phyloP scores from a whole-genome alignment of 495 filamentous ascomycete genomes.

The Mycothermus thermophilus region DNA sequence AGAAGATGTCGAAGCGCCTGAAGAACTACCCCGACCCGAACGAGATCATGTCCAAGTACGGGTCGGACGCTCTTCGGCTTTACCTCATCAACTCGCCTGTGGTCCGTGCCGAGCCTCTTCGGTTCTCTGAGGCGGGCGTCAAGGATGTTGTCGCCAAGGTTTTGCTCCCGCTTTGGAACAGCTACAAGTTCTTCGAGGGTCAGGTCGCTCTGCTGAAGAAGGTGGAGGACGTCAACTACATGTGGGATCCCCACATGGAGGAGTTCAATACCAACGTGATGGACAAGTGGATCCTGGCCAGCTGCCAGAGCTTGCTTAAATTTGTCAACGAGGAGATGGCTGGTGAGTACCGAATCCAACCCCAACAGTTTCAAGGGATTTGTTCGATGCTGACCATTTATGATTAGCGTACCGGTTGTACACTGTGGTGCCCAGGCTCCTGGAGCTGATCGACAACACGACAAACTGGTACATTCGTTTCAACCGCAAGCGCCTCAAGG shows the following conservation, averaged over 20 bases:
- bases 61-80: slow-evolving; percentile 83
- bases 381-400: slow-evolving; percentile 5
- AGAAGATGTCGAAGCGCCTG: slow-evolving; percentile 97
- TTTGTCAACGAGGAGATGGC: slow-evolving; percentile 96
- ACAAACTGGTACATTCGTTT: slow-evolving; percentile 99
- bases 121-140: slow-evolving; percentile 86
- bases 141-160: slow-evolving; percentile 95
- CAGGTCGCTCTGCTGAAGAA: slow-evolving; percentile 91
- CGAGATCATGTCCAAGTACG: slow-evolving; percentile 75
- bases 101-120: slow-evolving; percentile 78
- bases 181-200: slow-evolving; percentile 95
- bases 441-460: slow-evolving; percentile 82
- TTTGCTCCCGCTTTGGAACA: slow-evolving; percentile 90
- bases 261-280: slow-evolving; percentile 78
- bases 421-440: slow-evolving; percentile 81
- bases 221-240: slow-evolving; percentile 60
- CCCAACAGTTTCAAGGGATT: background rate
- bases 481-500: slow-evolving; percentile 91
- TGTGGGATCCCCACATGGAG: slow-evolving; percentile 66
- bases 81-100: slow-evolving; percentile 98
- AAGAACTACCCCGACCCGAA: slow-evolving; percentile 94
- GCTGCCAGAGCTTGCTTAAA: slow-evolving; percentile 79
- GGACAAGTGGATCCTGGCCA: slow-evolving; percentile 92
- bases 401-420: slow-evolving; percentile 62
- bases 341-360: slow-evolving; percentile 28